phyloP scores from a whole-genome alignment of 2,329 filamentous ascomycete genomes.

The Sclerotinia minor region DNA sequence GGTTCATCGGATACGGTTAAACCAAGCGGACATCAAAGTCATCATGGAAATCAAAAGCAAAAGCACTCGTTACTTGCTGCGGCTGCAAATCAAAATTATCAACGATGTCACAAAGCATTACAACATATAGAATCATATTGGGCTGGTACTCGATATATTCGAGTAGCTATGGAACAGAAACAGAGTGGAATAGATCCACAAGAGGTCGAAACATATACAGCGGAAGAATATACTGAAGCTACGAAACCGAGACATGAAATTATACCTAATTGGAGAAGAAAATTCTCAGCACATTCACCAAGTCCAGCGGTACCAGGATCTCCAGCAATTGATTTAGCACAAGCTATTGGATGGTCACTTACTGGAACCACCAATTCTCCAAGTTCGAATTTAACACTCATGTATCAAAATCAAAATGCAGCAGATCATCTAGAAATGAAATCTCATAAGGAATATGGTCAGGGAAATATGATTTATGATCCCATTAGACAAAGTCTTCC shows the following conservation, averaged over 20 bases:
- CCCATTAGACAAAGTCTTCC: conserved; percentile 58
- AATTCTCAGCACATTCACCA: conserved; percentile 33
- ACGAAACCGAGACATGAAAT: conserved; percentile 53
- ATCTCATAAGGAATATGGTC: conserved; percentile 46
- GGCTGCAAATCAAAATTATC: conserved; percentile 83
- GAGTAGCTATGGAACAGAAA: conserved; percentile 84
- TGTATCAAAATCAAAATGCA: conserved; percentile 53
- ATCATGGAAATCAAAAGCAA: conserved; percentile 36
- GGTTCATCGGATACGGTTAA: conserved; percentile 22
- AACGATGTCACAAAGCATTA: conserved; percentile 80
- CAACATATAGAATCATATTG: conserved; percentile 81
- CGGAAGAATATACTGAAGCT: conserved; percentile 72
- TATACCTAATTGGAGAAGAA: conserved; percentile 44
- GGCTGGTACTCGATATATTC: conserved; percentile 83
- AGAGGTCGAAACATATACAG: conserved; percentile 55
- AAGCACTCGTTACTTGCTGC: conserved; percentile 78
- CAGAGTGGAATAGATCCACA: conserved; percentile 77
- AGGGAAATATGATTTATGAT: conserved; percentile 61
- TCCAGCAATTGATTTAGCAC: conserved; percentile 46
- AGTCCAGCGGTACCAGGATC: conserved; percentile 47
- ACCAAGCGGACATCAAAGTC: conserved; percentile 35
- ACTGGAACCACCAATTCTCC: conserved; percentile 85
- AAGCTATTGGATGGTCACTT: conserved; percentile 80
- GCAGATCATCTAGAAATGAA: conserved; percentile 29
- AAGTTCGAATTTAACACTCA: conserved; percentile 76